phyloP scores from a whole-genome alignment of 768 basidiomycete genomes.

The Gloeopeniophorella convolvens region DNA sequence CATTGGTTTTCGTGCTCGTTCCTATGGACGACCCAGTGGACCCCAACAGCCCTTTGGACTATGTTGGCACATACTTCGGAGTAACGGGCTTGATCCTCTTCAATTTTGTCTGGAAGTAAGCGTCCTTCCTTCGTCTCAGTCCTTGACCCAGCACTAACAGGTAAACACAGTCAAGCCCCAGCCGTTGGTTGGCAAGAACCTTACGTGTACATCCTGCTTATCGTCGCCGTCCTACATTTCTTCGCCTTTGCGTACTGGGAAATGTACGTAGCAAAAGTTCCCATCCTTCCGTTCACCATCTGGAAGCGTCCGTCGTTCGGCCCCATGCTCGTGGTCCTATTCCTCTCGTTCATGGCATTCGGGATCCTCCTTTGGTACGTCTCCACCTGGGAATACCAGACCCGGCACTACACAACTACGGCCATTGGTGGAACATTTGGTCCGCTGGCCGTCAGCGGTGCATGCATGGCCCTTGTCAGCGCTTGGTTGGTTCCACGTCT shows the following conservation, averaged over 20 bases:
- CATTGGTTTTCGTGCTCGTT: background rate
- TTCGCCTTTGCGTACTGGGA: slow-evolving; percentile 1
- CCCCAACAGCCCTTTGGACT: background rate
- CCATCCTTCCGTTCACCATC: slow-evolving; percentile 3
- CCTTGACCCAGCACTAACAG: background rate
- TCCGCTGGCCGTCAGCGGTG: background rate
- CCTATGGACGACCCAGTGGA: background rate
- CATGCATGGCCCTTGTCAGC: background rate
- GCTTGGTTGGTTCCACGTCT: background rate
- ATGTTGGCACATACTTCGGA: background rate
- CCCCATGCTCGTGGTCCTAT: background rate
- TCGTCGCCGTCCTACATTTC: slow-evolving; percentile 1
- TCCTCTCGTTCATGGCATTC: slow-evolving; percentile 6
- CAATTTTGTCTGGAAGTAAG: slow-evolving; percentile 16
- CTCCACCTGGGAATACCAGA: background rate
- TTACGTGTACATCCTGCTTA: slow-evolving; percentile 10
- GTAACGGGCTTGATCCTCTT: slow-evolving; percentile 3
- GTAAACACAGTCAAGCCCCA: slow-evolving; percentile 3
- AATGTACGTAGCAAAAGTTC: background rate
- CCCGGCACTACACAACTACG: background rate
- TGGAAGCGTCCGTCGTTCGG: slow-evolving; percentile 8
- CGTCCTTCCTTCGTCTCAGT: background rate
- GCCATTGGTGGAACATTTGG: background rate
- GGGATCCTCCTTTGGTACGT: slow-evolving; percentile 10
- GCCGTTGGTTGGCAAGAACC: slow-evolving; percentile 3